These are phyloP conservation scores for Rutstroemia sydowiana DNA, from an alignment of 2,329 filamentous ascomycete genomes.

Conservation along the genomic window DNA sequence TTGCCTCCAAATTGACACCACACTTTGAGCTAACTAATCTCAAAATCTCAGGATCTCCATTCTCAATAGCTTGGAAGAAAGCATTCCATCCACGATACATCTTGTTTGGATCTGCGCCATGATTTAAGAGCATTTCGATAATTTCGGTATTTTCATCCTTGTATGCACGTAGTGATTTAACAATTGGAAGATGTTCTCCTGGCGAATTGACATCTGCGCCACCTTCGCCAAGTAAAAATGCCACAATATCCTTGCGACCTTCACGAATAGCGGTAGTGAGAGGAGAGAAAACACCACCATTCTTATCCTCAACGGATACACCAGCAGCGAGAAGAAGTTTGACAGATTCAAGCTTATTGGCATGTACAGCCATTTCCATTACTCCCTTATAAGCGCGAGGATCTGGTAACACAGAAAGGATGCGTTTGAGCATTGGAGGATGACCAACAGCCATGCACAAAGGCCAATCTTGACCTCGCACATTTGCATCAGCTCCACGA, in stretches of 20 bases:
- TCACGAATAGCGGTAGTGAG: constrained; percentile 62
- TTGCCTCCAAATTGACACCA: constrained; percentile 43
- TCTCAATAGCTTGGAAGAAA: constrained; percentile 58
- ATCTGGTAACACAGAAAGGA: constrained; percentile 50
- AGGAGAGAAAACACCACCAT: constrained; percentile 64
- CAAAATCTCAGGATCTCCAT: constrained; percentile 49
- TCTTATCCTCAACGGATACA: constrained; percentile 63
- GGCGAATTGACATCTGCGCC: constrained; percentile 59
- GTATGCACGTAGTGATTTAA: constrained; percentile 59
- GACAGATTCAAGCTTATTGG: constrained; percentile 59
- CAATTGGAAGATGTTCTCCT: constrained; percentile 63
- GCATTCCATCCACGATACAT: constrained; percentile 60
- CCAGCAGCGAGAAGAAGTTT: constrained; percentile 39
- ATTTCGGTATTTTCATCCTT: constrained; percentile 50
- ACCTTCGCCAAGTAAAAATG: constrained; percentile 52
- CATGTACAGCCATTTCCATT: constrained; percentile 59
- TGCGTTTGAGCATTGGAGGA: constrained; percentile 50
- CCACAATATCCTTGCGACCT: constrained; percentile 51
- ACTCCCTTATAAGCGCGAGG: constrained; percentile 58
- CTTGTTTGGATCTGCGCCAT: constrained; percentile 61
- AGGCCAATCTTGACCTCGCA: constrained; percentile 63
- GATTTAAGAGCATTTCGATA: constrained; percentile 53
- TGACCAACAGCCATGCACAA: constrained; percentile 60
- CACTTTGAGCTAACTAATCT: constrained; percentile 42
- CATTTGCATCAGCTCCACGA: constrained; percentile 53